phyloP scores from a whole-genome alignment of 1,139 yeast genomes.

The Magnusiomyces sp. region DNA sequence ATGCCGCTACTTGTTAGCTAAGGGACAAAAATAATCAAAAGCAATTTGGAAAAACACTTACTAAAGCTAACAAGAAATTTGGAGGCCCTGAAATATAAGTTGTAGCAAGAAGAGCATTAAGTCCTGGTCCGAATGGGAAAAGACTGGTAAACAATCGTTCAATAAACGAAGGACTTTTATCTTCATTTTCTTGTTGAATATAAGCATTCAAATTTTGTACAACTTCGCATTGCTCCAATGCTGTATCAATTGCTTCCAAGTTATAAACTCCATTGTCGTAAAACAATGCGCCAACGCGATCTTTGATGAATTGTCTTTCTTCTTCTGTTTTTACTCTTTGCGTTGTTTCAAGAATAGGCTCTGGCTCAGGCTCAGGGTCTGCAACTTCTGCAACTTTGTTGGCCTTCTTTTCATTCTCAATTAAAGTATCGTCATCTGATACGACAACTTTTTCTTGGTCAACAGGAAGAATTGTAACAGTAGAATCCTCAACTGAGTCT shows the following conservation, averaged over 20 bases:
- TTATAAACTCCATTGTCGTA: conserved; percentile 37
- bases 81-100: conserved; percentile 56
- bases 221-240: conserved; percentile 31
- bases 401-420: no score
- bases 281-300: conserved; percentile 17
- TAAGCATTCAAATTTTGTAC: conserved; percentile 32
- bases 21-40: neutral
- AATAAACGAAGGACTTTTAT: conserved; percentile 26
- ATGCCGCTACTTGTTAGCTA: neutral
- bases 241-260: conserved; percentile 26
- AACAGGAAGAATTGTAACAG: no score
- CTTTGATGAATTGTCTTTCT: conserved; percentile 18
- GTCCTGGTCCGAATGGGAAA: conserved; percentile 49
- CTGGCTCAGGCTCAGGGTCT: no score
- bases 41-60: neutral
- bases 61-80: conserved; percentile 41
- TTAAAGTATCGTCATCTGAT: no score
- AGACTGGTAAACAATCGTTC: conserved; percentile 25
- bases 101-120: conserved; percentile 54
- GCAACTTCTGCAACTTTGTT: no score
- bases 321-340: no score
- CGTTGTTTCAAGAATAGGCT: no score
- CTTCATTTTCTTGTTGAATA: conserved; percentile 16
- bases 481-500: no score
- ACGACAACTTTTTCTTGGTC: no score